Evolutionary conservation across 202 grass and related monocot genomes (phyloP).

Genomic region (Schoenoplectus triqueter): DNA sequence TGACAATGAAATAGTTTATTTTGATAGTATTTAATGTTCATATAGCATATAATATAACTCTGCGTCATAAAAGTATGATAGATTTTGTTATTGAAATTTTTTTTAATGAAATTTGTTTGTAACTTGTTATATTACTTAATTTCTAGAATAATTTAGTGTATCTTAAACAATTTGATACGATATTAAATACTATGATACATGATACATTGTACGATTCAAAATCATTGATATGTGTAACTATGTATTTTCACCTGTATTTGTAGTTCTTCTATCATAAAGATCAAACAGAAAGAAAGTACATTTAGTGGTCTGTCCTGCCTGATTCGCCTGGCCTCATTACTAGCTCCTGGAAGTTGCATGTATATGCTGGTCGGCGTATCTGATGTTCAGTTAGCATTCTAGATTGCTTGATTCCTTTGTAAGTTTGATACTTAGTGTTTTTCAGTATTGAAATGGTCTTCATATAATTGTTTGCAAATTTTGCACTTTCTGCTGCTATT

Average conservation of each 20-base stretch:
- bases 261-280: constrained; percentile 16
- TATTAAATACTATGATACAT: too few relatives aligned
- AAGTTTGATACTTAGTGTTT: background rate
- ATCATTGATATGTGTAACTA: background rate
- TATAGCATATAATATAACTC: too few relatives aligned
- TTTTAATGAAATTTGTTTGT: too few relatives aligned
- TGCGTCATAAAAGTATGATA: too few relatives aligned
- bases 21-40: too few relatives aligned
- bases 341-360: background rate
- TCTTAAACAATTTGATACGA: too few relatives aligned
- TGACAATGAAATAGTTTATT: too few relatives aligned
- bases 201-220: too few relatives aligned
- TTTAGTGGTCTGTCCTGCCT: background rate
- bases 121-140: too few relatives aligned
- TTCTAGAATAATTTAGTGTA: too few relatives aligned
- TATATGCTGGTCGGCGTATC: background rate
- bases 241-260: background rate
- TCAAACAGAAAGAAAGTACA: constrained; percentile 7
- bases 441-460: background rate
- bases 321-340: background rate
- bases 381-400: background rate
- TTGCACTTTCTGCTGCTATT: background rate
- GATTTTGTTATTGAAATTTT: too few relatives aligned
- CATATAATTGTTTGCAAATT: background rate
- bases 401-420: background rate